Evolutionary conservation across 106 monocot genomes (phyloP), one percentile per base, ranked within the genome.

Genomic region (Dioscorea dumetorum): DNA sequence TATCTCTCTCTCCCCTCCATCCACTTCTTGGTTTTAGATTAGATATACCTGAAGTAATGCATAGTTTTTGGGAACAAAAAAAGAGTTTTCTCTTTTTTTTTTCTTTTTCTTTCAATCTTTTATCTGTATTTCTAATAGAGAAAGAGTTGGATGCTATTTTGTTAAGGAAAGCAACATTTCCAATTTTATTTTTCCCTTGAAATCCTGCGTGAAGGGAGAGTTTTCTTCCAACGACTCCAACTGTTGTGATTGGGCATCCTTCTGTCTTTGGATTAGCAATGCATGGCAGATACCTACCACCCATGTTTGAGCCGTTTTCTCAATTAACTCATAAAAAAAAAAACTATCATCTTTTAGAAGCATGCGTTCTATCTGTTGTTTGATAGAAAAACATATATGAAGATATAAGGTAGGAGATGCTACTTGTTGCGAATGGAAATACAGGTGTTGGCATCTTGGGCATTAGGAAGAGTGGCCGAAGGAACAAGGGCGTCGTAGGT

Each of bases 1-100:
- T 61, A n/a, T 61, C 61, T 61, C 61, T 61, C 61, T 61, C 60
- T 9, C 60, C 28, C 61, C 28, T 28, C 41, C 10, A 6, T 61
- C 61, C 28, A 9, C 28, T 4, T 22, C 54, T 56, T 19, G 4
- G 54, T 16, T 56, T 19, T 19, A 2, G 54, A 56, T 56, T 11
- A 56, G n/a, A 4, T 4, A 16, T 3, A 61, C 13, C 14, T 28
- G 3, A 9, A 9, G 13, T 4, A 14, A 24, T 12, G 4, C 4
- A 4, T 61, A 9, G 41, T 61, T 22, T 11, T 24, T 20, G 6
- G 28, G 28, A 28, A 14, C 28, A 28, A 28, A 28, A 28, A 10
- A 22, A 22, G 61, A 24, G 24, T 10, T 41, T 10, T 41, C 41
- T 6, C 10, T 41, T n/a, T 41, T 10, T n/a, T 41, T 10, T 41